Evolutionary conservation across 352 stramenopile genomes (phyloP).

Genomic region (Phytophthora podocarpi): DNA sequence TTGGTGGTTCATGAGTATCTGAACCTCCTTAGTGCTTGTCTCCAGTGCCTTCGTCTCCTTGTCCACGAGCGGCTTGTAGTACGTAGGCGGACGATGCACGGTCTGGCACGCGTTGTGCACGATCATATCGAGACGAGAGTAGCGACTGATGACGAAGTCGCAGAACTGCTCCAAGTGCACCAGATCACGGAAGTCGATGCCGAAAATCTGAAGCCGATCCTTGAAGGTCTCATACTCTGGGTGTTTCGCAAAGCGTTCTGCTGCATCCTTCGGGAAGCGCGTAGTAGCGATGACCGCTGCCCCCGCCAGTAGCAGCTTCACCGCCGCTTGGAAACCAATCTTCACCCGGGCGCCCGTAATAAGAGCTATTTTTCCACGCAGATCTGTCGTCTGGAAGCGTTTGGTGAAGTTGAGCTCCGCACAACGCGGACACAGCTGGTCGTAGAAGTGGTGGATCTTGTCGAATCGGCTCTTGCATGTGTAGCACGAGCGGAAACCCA

Average conservation of each 20-base stretch:
- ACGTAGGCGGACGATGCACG: slow-evolving; percentile 92
- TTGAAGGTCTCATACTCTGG: slow-evolving; percentile 94
- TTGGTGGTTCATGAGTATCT: slow-evolving; percentile 82
- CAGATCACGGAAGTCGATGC: slow-evolving; percentile 96
- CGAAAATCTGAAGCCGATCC: slow-evolving; percentile 94
- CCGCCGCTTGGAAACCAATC: slow-evolving; percentile 95
- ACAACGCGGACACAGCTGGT: slow-evolving; percentile 95
- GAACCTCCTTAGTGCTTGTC: slow-evolving; percentile 51
- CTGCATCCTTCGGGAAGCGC: slow-evolving; percentile 94
- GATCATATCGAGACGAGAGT: slow-evolving; percentile 95
- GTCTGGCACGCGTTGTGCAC: slow-evolving; percentile 99
- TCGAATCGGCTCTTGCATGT: slow-evolving; percentile 95
- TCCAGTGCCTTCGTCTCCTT: slow-evolving; percentile 79
- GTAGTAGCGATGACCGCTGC: slow-evolving; percentile 95
- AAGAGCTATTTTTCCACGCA: slow-evolving; percentile 91
- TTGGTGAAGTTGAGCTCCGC: slow-evolving; percentile 95
- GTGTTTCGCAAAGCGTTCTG: slow-evolving; percentile 90
- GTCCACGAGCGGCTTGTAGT: slow-evolving; percentile 93
- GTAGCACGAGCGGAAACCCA: slow-evolving; percentile 95
- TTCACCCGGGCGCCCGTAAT: slow-evolving; percentile 97
- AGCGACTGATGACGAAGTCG: slow-evolving; percentile 79
- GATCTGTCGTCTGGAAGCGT: slow-evolving; percentile 90
- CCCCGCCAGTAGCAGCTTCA: slow-evolving; percentile 95
- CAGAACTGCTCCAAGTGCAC: slow-evolving; percentile 96
- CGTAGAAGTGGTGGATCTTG: slow-evolving; percentile 96